Evolutionary conservation across 2,329 filamentous ascomycete genomes (phyloP).

Genomic region (Fusarium napiforme): DNA sequence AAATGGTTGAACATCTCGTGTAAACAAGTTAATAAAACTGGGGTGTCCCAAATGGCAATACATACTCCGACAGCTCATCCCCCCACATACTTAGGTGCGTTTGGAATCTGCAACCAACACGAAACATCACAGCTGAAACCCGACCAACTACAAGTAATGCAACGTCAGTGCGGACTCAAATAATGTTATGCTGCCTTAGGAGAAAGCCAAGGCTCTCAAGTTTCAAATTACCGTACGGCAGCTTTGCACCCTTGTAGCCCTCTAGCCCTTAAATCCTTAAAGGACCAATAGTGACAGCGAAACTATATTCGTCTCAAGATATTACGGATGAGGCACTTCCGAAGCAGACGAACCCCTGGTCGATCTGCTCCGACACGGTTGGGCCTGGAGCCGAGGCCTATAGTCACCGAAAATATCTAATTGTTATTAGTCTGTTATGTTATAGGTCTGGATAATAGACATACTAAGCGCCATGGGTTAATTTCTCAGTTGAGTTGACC

Average conservation of each 20-base stretch:
- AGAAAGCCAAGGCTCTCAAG: neutral
- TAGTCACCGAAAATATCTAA: conserved; percentile 7
- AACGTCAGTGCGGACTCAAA: neutral
- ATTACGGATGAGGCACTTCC: conserved; percentile 40
- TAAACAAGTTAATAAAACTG: neutral
- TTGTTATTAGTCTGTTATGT: neutral
- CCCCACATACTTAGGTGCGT: neutral
- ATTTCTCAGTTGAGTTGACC: neutral
- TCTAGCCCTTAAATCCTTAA: neutral
- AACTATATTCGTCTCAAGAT: conserved; percentile 37
- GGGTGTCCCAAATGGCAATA: conserved; percentile 4
- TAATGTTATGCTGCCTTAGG: neutral
- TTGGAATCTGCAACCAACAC: conserved; percentile 29
- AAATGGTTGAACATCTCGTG: neutral
- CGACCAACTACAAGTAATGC: neutral
- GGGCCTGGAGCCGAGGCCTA: conserved; percentile 22
- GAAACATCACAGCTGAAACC: conserved; percentile 26
- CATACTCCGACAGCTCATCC: neutral
- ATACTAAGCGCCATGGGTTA: conserved; percentile 25
- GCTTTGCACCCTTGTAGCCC: neutral
- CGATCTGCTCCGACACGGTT: conserved; percentile 17
- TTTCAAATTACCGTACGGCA: conserved; percentile 10
- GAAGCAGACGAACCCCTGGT: conserved; percentile 24
- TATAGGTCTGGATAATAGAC: conserved; percentile 12
- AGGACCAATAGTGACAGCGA: conserved; percentile 20